These are phyloP conservation scores for Plasmodium knowlesi DNA, from an alignment of 169 alveolate genomes.

Conservation along the genomic window DNA sequence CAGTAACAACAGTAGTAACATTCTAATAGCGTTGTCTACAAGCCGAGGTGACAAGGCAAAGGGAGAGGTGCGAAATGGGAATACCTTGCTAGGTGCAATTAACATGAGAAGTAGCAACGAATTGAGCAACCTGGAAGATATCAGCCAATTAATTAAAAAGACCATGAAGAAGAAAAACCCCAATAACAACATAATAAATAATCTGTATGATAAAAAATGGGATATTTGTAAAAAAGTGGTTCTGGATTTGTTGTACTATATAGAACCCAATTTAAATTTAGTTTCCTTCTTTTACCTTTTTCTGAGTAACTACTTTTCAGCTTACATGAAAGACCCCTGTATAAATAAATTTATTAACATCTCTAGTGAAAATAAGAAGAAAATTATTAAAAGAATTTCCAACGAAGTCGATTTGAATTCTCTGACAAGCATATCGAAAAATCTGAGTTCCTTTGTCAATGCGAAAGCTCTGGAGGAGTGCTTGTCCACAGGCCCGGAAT, in stretches of 20 bases:
- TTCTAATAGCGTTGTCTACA: slow-evolving; percentile 7
- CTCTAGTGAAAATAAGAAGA: slow-evolving; percentile 56
- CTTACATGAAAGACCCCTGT: slow-evolving; percentile 22
- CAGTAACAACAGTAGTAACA: not conserved
- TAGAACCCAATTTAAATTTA: slow-evolving; percentile 60
- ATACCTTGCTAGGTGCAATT: slow-evolving; percentile 19
- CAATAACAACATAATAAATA: slow-evolving; percentile 39
- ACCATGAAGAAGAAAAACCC: slow-evolving; percentile 26
- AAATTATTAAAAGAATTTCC: slow-evolving; percentile 36
- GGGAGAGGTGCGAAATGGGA: not conserved
- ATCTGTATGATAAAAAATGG: slow-evolving; percentile 66
- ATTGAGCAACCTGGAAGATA: slow-evolving; percentile 38
- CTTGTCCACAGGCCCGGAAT: slow-evolving; percentile 73
- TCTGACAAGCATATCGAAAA: slow-evolving; percentile 56
- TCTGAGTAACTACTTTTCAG: slow-evolving; percentile 62
- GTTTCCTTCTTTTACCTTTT: slow-evolving; percentile 68
- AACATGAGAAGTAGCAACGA: slow-evolving; percentile 10
- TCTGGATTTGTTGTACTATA: slow-evolving; percentile 52
- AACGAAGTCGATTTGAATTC: slow-evolving; percentile 45
- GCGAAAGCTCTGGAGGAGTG: slow-evolving; percentile 74
- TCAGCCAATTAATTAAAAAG: slow-evolving; percentile 34
- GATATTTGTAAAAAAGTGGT: slow-evolving; percentile 63
- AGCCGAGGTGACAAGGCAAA: not conserved
- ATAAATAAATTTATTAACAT: slow-evolving; percentile 35
- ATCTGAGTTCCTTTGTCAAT: slow-evolving; percentile 42